These are phyloP conservation scores for Chaetothyriales sp. DNA, from an alignment of 2,329 filamentous ascomycete genomes.

Conservation along the genomic window DNA sequence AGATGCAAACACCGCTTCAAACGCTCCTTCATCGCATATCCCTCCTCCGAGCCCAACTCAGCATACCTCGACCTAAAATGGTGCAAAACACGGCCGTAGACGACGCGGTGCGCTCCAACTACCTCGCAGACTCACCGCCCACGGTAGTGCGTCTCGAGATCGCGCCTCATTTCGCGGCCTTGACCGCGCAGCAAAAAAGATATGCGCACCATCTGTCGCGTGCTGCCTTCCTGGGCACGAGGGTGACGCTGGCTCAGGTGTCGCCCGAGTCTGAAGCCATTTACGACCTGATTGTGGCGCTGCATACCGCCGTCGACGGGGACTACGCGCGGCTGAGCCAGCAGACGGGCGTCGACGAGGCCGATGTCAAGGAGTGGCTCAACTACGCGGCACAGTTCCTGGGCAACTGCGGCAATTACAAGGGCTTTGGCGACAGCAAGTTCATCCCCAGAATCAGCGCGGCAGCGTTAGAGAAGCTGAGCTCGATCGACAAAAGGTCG, in stretches of 20 bases:
- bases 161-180: constrained; percentile 73
- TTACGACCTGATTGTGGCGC: constrained; percentile 64
- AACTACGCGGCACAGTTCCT: constrained; percentile 69
- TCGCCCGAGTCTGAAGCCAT: constrained; percentile 71
- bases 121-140: constrained; percentile 81
- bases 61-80: not conserved
- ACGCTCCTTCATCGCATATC: not conserved
- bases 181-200: constrained; percentile 55
- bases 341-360: constrained; percentile 50
- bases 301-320: constrained; percentile 53
- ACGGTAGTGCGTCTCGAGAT: constrained; percentile 78
- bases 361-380: constrained; percentile 55
- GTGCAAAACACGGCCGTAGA: constrained; percentile 23
- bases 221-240: constrained; percentile 61
- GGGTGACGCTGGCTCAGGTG: constrained; percentile 66
- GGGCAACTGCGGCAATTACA: constrained; percentile 72
- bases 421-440: constrained; percentile 74
- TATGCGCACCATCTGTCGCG: constrained; percentile 78
- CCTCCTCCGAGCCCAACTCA: not conserved
- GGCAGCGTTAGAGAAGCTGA: constrained; percentile 51
- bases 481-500: constrained; percentile 45
- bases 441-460: constrained; percentile 61
- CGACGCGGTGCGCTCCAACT: constrained; percentile 43
- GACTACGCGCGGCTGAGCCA: constrained; percentile 57
- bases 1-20: too few species aligned